These are phyloP conservation scores for Perilla frutescens DNA, from an alignment of 257 asterid genomes.

Conservation along the genomic window DNA sequence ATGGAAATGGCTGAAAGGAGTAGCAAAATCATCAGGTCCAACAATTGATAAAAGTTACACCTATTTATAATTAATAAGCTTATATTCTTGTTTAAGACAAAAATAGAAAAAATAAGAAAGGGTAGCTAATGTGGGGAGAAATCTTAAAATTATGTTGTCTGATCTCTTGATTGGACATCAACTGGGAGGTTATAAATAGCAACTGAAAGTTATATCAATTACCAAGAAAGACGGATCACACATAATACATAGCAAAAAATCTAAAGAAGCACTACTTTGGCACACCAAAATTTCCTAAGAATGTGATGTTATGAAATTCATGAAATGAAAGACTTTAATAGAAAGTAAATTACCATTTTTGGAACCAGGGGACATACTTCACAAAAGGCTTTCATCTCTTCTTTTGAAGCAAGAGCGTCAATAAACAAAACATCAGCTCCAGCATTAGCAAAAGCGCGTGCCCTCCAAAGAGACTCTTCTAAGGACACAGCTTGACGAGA, in stretches of 20 bases:
- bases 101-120: no score
- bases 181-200: no score
- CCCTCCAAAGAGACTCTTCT: conserved; percentile 88
- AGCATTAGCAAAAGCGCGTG: conserved; percentile 84
- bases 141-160: no score
- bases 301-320: neutral
- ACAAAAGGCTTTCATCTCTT: conserved; percentile 90
- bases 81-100: no score
- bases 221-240: neutral
- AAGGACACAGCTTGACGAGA: conserved; percentile 94
- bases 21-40: no score
- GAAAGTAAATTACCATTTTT: conserved; percentile 67
- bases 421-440: conserved; percentile 96
- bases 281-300: conserved; percentile 2
- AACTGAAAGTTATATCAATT: neutral
- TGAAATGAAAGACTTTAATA: neutral
- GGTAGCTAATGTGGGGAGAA: no score
- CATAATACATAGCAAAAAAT: neutral
- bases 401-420: conserved; percentile 92
- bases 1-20: no score
- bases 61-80: no score
- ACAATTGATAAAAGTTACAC: no score
- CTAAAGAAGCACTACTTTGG: neutral
- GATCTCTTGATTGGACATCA: no score
- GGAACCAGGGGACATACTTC: conserved; percentile 77